A percentile compares a stretch with the other conserved stretches of the same genome.
Evolutionary conservation across 495 filamentous ascomycete species (phyloP).

Genomic region (Aspergillus sparsus): DNA sequence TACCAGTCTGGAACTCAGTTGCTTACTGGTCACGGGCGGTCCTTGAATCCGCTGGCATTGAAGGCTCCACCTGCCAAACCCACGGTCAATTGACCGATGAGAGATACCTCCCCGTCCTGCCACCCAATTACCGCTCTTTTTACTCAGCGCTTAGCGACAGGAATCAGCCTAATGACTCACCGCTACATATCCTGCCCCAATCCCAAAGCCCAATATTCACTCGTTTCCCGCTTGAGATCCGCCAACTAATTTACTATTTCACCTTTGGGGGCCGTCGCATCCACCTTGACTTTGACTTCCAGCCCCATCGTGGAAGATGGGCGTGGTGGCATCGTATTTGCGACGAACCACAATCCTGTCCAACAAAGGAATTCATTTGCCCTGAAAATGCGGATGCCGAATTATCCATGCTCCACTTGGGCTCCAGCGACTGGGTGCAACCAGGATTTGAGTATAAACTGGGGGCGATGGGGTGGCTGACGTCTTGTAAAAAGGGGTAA

Average conservation of each 20-base stretch:
- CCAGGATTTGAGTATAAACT: slow-evolving; percentile 18
- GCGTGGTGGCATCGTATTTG: slow-evolving; percentile 20
- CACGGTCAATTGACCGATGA: slow-evolving; percentile 3
- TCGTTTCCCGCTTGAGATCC: slow-evolving; percentile 14
- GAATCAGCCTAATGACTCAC: background rate
- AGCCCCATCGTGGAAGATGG: slow-evolving; percentile 5
- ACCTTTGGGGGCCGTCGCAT: slow-evolving; percentile 16
- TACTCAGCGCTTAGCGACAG: background rate
- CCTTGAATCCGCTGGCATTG: slow-evolving; percentile 12
- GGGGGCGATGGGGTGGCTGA: slow-evolving; percentile 14
- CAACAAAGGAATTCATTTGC: slow-evolving; percentile 11
- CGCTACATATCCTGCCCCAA: slow-evolving; percentile 5
- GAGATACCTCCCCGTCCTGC: slow-evolving; percentile 7
- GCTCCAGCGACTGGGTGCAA: slow-evolving; percentile 13
- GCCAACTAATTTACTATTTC: slow-evolving; percentile 13
- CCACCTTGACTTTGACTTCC: slow-evolving; percentile 17
- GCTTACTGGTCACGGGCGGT: slow-evolving; percentile 17
- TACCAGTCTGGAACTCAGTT: background rate
- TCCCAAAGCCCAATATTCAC: slow-evolving; percentile 15
- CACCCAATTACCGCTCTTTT: background rate
- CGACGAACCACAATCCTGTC: slow-evolving; percentile 16
- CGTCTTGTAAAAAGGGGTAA: slow-evolving; percentile 12
- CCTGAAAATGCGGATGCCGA: slow-evolving; percentile 19
- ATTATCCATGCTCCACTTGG: slow-evolving; percentile 12
- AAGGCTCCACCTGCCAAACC: slow-evolving; percentile 6